Evolutionary conservation across 768 basidiomycete genomes (phyloP).

Genomic region (Daedaleopsis nitida): DNA sequence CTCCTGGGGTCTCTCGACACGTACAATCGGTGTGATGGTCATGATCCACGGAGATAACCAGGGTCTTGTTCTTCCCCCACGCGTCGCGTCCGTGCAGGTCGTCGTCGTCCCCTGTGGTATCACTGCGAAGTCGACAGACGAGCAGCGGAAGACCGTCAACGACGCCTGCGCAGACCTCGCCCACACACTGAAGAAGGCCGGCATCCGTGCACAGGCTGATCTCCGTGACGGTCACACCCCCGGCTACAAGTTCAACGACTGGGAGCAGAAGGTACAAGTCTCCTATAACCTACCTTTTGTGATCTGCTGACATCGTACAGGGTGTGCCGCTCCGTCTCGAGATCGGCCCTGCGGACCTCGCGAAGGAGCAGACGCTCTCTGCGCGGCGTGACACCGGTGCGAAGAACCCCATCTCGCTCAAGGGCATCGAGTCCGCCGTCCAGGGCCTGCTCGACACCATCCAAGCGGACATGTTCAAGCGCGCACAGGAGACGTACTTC

Average conservation of each 20-base stretch:
- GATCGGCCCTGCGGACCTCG: constrained; percentile 91
- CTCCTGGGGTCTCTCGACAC: constrained; percentile 97
- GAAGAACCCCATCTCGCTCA: constrained; percentile 57
- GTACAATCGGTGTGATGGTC: constrained; percentile 97
- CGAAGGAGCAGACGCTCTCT: constrained; percentile 75
- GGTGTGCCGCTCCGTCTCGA: constrained; percentile 98
- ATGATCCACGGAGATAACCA: constrained; percentile 99
- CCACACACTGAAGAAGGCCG: constrained; percentile 66
- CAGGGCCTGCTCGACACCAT: constrained; percentile 77
- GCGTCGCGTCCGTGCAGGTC: constrained; percentile 91
- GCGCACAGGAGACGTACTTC: constrained; percentile 75
- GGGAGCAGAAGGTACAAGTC: constrained; percentile 88
- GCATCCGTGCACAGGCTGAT: constrained; percentile 86
- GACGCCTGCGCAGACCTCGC: constrained; percentile 79
- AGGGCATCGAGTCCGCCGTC: constrained; percentile 51
- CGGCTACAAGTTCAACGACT: constrained; percentile 99
- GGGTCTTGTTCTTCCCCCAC: constrained; percentile 94
- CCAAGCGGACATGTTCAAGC: constrained; percentile 84
- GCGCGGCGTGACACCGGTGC: constrained; percentile 82
- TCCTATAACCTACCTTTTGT: neutral
- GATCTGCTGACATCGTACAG: constrained; percentile 38
- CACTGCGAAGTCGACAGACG: constrained; percentile 78
- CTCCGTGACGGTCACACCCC: constrained; percentile 95
- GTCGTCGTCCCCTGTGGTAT: constrained; percentile 93
- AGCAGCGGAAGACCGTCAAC: constrained; percentile 69